Evolutionary conservation across 257 asterid genomes (phyloP).

Genomic region (Forsythia suspensa): DNA sequence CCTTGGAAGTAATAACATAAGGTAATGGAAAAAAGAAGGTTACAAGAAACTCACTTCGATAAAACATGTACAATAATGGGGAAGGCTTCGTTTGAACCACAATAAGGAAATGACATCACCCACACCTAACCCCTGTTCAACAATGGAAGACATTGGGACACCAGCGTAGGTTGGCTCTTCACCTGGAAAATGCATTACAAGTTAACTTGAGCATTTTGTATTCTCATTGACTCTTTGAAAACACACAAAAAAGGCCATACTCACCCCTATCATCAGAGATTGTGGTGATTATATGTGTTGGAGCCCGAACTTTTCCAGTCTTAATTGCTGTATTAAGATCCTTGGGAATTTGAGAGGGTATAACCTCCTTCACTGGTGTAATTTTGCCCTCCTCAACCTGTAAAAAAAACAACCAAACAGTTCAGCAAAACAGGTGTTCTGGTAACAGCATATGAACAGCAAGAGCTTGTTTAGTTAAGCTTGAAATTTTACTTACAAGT

Average conservation of each 20-base stretch:
- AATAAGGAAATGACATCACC: conserved; percentile 95
- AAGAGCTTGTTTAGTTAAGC: neutral
- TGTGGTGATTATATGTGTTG: conserved; percentile 96
- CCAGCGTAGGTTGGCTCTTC: conserved; percentile 98
- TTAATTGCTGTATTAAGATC: conserved; percentile 88
- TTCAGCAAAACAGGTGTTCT: conserved; percentile 6
- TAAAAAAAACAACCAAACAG: conserved; percentile 24
- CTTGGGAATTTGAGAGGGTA: conserved; percentile 97
- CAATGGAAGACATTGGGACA: conserved; percentile 93
- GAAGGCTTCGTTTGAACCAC: conserved; percentile 99
- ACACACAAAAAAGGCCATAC: conserved; percentile 1
- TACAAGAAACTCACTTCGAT: conserved; percentile 64
- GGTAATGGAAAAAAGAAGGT: conserved; percentile 8
- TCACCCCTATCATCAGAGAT: conserved; percentile 97
- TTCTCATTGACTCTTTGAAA: neutral
- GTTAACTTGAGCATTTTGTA: conserved; percentile 19
- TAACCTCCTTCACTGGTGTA: conserved; percentile 79
- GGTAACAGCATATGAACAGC: neutral
- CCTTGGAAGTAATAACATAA: neutral
- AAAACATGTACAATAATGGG: conserved; percentile 91
- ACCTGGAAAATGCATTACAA: conserved; percentile 49
- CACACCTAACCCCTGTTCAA: conserved; percentile 96
- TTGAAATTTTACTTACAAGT: neutral
- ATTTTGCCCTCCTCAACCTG: conserved; percentile 76
- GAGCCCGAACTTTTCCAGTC: conserved; percentile 99